phyloP scores from a whole-genome alignment of 306 rosid species.

The Quercus parvula region DNA sequence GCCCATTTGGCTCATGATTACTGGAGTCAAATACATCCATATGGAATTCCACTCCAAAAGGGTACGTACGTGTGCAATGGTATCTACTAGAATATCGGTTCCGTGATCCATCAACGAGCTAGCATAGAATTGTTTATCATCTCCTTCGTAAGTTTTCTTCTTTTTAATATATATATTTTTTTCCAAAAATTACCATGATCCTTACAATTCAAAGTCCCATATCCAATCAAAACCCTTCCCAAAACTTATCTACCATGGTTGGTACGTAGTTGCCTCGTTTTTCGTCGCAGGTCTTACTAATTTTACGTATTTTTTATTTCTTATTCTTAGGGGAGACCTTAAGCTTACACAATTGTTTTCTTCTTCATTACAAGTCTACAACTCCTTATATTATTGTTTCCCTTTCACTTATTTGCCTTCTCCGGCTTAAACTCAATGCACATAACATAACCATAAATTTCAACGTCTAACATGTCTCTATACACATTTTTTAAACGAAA shows the following conservation, averaged over 20 bases:
- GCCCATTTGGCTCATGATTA: not conserved
- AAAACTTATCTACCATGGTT: constrained; percentile 3
- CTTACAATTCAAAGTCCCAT: not conserved
- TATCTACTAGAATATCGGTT: not conserved
- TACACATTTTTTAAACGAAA: not conserved
- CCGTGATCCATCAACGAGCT: not conserved
- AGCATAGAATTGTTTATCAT: not conserved
- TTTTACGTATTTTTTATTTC: not conserved
- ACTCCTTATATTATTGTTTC: not conserved
- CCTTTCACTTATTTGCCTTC: not conserved
- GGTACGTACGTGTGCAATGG: constrained; percentile 15
- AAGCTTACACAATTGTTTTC: not conserved
- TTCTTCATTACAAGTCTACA: not conserved
- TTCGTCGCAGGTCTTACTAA: constrained; percentile 5
- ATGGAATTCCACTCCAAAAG: not conserved
- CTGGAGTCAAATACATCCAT: not conserved
- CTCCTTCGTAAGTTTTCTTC: not conserved
- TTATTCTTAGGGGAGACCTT: too few relatives aligned
- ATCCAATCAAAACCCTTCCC: constrained; percentile 3
- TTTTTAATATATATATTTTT: too few relatives aligned
- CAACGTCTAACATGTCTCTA: not conserved
- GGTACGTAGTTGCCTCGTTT: constrained; percentile 21
- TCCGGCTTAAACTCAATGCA: not conserved
- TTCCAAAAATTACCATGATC: not conserved
- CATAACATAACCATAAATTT: not conserved